These are phyloP conservation scores for Athelia sp. DNA, from an alignment of 1,284 basidiomycete species.

Conservation along the genomic window DNA sequence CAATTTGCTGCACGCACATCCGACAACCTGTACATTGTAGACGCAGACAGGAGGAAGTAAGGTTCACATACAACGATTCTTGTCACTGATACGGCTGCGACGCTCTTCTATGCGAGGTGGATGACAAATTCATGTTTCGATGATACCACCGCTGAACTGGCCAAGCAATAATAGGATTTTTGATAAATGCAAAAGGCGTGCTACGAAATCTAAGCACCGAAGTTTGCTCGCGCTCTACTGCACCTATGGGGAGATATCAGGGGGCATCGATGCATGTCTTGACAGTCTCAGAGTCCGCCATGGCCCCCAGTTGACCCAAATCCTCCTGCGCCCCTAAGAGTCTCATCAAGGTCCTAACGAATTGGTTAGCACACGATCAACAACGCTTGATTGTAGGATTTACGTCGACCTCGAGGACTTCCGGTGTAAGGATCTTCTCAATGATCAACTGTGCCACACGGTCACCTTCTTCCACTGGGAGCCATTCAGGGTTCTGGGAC, in stretches of 20 bases:
- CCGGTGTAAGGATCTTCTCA: slow-evolving; percentile 86
- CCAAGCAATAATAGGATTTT: too few relatives aligned
- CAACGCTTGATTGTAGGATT: slow-evolving; percentile 21
- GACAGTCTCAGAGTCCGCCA: slow-evolving; percentile 34
- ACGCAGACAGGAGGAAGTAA: slow-evolving; percentile 24
- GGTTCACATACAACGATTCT: slow-evolving; percentile 1
- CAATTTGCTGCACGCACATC: slow-evolving; percentile 42
- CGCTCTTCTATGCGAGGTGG: too few relatives aligned
- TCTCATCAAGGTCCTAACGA: slow-evolving; percentile 76
- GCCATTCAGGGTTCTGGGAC: slow-evolving; percentile 1
- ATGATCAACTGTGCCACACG: slow-evolving; percentile 93
- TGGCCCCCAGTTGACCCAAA: slow-evolving; percentile 96
- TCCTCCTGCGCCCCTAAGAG: slow-evolving; percentile 80
- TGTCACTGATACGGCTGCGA: too few relatives aligned
- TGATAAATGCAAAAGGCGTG: too few relatives aligned
- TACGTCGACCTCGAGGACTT: slow-evolving; percentile 82
- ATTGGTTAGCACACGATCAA: slow-evolving; percentile 1
- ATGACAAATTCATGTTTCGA: too few relatives aligned
- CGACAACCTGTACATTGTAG: slow-evolving; percentile 38
- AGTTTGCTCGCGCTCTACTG: too few relatives aligned
- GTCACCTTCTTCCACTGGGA: slow-evolving; percentile 83
- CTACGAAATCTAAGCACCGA: too few relatives aligned
- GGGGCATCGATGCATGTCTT: too few relatives aligned
- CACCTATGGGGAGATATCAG: too few relatives aligned
- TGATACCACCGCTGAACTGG: too few relatives aligned